Base-by-base conservation (phyloP, 2,329 filamentous ascomycete genomes). In the Diaporthe sp. region DNA sequence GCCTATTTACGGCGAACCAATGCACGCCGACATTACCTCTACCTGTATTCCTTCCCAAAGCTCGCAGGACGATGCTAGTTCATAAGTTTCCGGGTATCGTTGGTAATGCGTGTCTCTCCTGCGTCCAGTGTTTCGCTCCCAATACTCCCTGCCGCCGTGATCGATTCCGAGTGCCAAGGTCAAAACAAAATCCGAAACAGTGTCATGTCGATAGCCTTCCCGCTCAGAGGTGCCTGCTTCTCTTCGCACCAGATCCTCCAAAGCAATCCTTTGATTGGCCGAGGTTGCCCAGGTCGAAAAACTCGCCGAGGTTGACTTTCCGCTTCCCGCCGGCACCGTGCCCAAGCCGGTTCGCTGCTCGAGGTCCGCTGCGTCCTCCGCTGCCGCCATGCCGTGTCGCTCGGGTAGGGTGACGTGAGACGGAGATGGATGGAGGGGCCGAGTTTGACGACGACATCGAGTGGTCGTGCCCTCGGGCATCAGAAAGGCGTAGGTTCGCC, bases 241-340 rank as follows among this genome's bases (percentile, higher is more conserved):
- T 84, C 81, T 92, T 92, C 19, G 82, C 82, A 57, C 85, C 83
- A 49, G 83, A 83, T 42, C 84, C 85, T 19, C 87, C 86, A 77
- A 89, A 89, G 46, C 87, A 82, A 76, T 94, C 93, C 80, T 93
- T 93, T 58, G 90, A 90, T 75, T 89, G 87, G 44, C 89, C 89
- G 69, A 94, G 82, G 77, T 90, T 91, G 72, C 91, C 90, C 10
- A 94, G 86, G 80, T 95, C 93, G 81, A 95, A 95, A 72, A 95
- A 92, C 80, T 96, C 94, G 34, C 91, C 90, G 79, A 94, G 89
- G 79, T 94, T 93, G 79, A 94, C 89, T 79, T 93, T 90, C 57
- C 94, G 89, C 83, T 96, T 96, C 79, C 91, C 89, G 2, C 94
- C 94, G 12, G 93, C 90, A 9, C 91, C 92, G 75, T 89, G 89